Percentiles rank a stretch among this genome's conserved stretches.
Evolutionary conservation across 208 protist species (phyloP).

Genomic region (Spongospora subterranea): DNA sequence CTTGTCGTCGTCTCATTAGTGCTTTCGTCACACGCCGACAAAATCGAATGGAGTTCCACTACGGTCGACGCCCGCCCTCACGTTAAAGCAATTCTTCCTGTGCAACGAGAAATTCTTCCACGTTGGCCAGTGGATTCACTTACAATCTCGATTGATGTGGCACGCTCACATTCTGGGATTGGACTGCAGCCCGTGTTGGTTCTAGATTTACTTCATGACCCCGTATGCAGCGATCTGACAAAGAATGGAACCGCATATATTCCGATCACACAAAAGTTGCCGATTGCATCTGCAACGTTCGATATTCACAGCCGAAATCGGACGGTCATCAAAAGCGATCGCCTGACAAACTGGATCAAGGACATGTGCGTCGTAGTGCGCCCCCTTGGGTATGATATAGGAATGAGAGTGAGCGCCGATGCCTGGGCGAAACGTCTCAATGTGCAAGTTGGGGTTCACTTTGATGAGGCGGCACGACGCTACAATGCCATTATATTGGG

Average conservation of each 20-base stretch:
- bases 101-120: neutral
- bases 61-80: neutral
- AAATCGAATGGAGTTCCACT: neutral
- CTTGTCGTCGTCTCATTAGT: neutral
- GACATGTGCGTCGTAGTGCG: slow-evolving; percentile 20
- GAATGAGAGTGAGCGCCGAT: neutral
- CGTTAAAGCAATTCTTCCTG: neutral
- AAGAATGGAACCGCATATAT: neutral
- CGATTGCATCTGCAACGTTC: neutral
- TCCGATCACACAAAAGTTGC: neutral
- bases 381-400: slow-evolving; percentile 1
- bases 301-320: neutral
- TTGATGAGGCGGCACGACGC: neutral
- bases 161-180: neutral
- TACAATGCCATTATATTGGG: too few species aligned
- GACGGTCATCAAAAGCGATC: neutral
- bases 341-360: neutral
- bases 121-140: slow-evolving; percentile 1
- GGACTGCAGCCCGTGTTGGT: neutral
- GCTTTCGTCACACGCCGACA: neutral
- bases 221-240: neutral
- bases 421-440: slow-evolving; percentile 1
- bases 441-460: neutral
- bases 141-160: neutral
- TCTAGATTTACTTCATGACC: neutral